Evolutionary conservation across 2,329 filamentous ascomycete genomes (phyloP), one percentile per base, ranked within the genome.

Genomic region (Trematosphaeria pertusa): DNA sequence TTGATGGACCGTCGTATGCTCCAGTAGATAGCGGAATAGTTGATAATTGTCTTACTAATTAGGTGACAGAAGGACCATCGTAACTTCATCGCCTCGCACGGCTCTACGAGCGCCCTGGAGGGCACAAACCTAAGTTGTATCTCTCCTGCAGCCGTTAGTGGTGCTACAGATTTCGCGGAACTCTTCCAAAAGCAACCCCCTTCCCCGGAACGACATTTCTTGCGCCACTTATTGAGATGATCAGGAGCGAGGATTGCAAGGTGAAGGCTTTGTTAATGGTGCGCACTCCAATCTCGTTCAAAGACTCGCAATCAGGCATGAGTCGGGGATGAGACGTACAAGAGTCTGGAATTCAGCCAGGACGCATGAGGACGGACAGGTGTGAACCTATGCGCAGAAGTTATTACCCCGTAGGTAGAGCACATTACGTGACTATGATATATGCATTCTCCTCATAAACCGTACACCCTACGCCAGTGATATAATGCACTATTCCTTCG

Each of bases 371-470:
- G 18, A 28, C n/a, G 12, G 24, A 28, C 24, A 28, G 24, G 24
- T 12, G 7, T 8, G 24, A 28, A n/a, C n/a, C 24, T 8, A 28
- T 28, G 24, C 8, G 8, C 8, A 28, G 24, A 32, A 15, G 7
- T 15, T 32, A 32, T n/a, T 6, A 32, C n/a, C 30, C 17, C 30
- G 4, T 19, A 30, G 11, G 22, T 19, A 7, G 17, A 24, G 12
- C 6, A 14, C 30, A 11, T 18, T 10, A 11, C 21, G 10, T 36
- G 14, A 36, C 21, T 28, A 34, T 50, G 38, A 44, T 50, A 40
- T 35, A 38, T 50, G 39, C 41, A 50, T 50, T 49, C 41, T 34
- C 46, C 30, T 43, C 37, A 36, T 44, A 26, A 28, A 37, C 19
- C n/a, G 11, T 39, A 26, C 24, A 32, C 37, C 37, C 44, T 42